These are phyloP conservation scores for Lachancea fermentati DNA, from an alignment of 805 yeast species.

Conservation along the genomic window DNA sequence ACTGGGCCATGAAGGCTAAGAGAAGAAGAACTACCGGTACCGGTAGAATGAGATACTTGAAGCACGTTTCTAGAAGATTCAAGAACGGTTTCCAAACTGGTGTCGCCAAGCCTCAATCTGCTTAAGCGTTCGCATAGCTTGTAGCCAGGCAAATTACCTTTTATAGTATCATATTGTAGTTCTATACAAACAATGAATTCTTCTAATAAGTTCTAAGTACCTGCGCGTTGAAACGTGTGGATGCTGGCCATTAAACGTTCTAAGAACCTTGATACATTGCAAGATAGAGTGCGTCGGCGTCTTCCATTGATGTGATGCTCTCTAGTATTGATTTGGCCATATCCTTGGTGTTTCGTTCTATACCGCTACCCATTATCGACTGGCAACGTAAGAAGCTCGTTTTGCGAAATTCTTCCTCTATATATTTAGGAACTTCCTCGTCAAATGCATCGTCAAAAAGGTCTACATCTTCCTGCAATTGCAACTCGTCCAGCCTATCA, in stretches of 20 bases:
- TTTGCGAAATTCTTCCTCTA: constrained; percentile 33
- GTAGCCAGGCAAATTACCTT: constrained; percentile 7
- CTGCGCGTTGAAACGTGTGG: neutral
- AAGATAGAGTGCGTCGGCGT: constrained; percentile 66
- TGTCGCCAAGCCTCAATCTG: constrained; percentile 61
- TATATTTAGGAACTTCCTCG: constrained; percentile 38
- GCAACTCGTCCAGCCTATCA: constrained; percentile 32
- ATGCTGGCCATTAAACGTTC: neutral
- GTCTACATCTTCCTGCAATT: constrained; percentile 23
- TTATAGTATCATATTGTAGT: constrained; percentile 11
- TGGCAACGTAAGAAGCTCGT: constrained; percentile 30
- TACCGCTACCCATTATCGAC: constrained; percentile 49
- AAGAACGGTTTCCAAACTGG: constrained; percentile 98
- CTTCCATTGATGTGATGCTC: constrained; percentile 64
- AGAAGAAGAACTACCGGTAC: constrained; percentile 99
- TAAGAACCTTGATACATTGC: constrained; percentile 44
- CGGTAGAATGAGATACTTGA: constrained; percentile 98
- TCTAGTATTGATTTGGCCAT: constrained; percentile 67
- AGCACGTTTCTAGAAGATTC: constrained; percentile 96
- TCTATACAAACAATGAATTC: constrained; percentile 8
- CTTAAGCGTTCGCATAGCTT: constrained; percentile 36
- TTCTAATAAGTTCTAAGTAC: neutral
- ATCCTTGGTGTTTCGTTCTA: constrained; percentile 57
- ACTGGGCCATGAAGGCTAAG: constrained; percentile 99
- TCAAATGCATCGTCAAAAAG: constrained; percentile 37